Evolutionary conservation across 2,329 filamentous ascomycete genomes (phyloP).

Genomic region (Pestalotiopsis sp.): DNA sequence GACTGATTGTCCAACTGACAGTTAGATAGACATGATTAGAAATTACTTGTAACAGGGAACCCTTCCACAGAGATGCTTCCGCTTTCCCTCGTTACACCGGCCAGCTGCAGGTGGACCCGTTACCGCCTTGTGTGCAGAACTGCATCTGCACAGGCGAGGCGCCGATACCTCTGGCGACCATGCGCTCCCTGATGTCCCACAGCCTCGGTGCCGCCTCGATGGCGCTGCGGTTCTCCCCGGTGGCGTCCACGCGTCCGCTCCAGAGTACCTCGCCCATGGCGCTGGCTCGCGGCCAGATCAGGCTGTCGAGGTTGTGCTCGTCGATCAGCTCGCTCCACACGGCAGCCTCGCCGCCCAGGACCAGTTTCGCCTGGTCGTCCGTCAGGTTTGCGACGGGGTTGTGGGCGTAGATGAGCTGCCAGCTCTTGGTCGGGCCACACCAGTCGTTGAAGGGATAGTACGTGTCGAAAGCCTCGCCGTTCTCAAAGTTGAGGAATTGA

Average conservation of each 20-base stretch:
- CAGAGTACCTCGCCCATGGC: slow-evolving; percentile 81
- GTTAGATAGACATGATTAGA: neutral
- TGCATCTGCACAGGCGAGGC: slow-evolving; percentile 71
- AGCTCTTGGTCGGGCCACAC: slow-evolving; percentile 79
- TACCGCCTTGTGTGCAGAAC: slow-evolving; percentile 66
- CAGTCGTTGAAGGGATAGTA: slow-evolving; percentile 79
- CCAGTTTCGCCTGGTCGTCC: slow-evolving; percentile 61
- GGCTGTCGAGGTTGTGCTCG: slow-evolving; percentile 70
- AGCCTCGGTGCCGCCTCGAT: slow-evolving; percentile 70
- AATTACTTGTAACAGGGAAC: neutral
- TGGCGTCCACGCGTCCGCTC: slow-evolving; percentile 69
- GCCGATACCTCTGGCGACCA: slow-evolving; percentile 68
- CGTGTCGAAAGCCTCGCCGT: slow-evolving; percentile 50
- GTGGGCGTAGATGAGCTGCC: slow-evolving; percentile 80
- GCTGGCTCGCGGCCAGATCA: slow-evolving; percentile 77
- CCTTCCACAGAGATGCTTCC: neutral
- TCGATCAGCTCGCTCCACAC: slow-evolving; percentile 85
- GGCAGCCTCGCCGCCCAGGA: slow-evolving; percentile 81
- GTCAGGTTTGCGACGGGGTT: slow-evolving; percentile 71
- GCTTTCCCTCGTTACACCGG: slow-evolving; percentile 8
- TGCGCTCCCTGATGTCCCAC: slow-evolving; percentile 74
- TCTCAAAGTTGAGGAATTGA: slow-evolving; percentile 74
- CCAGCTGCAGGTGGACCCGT: slow-evolving; percentile 48
- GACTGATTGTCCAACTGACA: neutral
- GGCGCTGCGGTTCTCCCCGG: slow-evolving; percentile 71